These are phyloP conservation scores for Blastobotrys malaysiensis DNA, from an alignment of 1,139 yeast genomes.

Conservation along the genomic window DNA sequence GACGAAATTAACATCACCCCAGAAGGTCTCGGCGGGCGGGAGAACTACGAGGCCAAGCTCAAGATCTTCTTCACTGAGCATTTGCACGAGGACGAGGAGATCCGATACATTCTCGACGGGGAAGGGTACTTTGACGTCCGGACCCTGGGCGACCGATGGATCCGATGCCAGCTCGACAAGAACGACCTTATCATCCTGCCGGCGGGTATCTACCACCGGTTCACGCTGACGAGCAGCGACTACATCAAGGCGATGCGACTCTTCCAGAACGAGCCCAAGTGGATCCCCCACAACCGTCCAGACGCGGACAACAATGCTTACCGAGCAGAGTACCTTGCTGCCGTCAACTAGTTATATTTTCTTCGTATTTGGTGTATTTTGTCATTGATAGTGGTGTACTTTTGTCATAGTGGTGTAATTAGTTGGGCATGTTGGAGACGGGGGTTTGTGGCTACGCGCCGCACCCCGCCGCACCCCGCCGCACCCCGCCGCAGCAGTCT, in stretches of 20 bases:
- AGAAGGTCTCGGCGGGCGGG: slow-evolving; percentile 58
- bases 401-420: no score
- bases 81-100: slow-evolving; percentile 95
- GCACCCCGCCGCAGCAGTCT: no score
- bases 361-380: not conserved
- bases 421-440: no score
- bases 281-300: slow-evolving; percentile 83
- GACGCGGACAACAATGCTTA: slow-evolving; percentile 39
- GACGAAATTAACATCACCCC: slow-evolving; percentile 64
- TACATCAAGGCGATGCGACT: slow-evolving; percentile 73
- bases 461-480: no score
- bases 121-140: slow-evolving; percentile 91
- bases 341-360: not conserved
- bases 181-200: slow-evolving; percentile 65
- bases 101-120: slow-evolving; percentile 83
- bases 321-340: slow-evolving; percentile 39
- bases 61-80: slow-evolving; percentile 77
- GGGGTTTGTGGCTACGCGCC: no score
- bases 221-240: slow-evolving; percentile 62
- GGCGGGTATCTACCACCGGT: slow-evolving; percentile 90
- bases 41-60: slow-evolving; percentile 60
- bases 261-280: slow-evolving; percentile 92
- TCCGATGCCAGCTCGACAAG: slow-evolving; percentile 58
- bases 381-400: no score
- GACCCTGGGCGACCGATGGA: slow-evolving; percentile 62